These are phyloP conservation scores for Verticillium isaacii DNA, from an alignment of 2,329 filamentous ascomycete species.

Conservation along the genomic window DNA sequence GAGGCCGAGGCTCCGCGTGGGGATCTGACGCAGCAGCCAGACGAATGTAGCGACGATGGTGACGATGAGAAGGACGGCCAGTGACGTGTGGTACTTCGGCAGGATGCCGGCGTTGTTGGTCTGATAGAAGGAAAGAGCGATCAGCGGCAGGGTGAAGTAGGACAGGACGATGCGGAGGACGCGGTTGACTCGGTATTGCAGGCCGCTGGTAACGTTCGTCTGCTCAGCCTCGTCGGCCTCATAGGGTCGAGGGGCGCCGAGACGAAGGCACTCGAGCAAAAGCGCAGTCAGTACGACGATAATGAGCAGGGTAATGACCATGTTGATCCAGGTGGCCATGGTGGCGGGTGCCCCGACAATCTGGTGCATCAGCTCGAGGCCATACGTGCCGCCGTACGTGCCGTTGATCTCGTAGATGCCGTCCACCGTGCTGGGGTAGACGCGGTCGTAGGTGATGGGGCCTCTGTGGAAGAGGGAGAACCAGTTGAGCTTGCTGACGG, in stretches of 20 bases:
- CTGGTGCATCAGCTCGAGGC: conserved; percentile 63
- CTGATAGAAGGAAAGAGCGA: conserved; percentile 70
- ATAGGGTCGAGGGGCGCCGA: not conserved
- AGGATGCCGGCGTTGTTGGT: conserved; percentile 28
- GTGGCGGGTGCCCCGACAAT: conserved; percentile 60
- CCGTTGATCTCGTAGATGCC: conserved; percentile 64
- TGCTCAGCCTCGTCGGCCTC: conserved; percentile 13
- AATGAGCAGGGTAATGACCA: conserved; percentile 59
- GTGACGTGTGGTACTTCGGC: conserved; percentile 28
- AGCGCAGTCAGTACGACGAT: conserved; percentile 48
- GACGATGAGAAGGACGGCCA: conserved; percentile 13
- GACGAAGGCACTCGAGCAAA: conserved; percentile 40
- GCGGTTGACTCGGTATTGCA: conserved; percentile 29
- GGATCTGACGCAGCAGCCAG: conserved; percentile 21
- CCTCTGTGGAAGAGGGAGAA: conserved; percentile 57
- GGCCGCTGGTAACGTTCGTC: not conserved
- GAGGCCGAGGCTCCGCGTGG: conserved; percentile 21
- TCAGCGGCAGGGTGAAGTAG: conserved; percentile 68
- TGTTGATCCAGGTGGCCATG: conserved; percentile 65
- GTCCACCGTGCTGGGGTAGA: conserved; percentile 31
- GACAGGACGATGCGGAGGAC: conserved; percentile 67
- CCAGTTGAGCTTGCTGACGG: conserved; percentile 63
- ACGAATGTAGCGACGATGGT: conserved; percentile 18
- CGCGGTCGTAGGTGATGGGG: conserved; percentile 14
- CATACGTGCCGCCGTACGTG: conserved; percentile 49